phyloP scores from a whole-genome alignment of 306 rosid species.

The Cajanus cajan region DNA sequence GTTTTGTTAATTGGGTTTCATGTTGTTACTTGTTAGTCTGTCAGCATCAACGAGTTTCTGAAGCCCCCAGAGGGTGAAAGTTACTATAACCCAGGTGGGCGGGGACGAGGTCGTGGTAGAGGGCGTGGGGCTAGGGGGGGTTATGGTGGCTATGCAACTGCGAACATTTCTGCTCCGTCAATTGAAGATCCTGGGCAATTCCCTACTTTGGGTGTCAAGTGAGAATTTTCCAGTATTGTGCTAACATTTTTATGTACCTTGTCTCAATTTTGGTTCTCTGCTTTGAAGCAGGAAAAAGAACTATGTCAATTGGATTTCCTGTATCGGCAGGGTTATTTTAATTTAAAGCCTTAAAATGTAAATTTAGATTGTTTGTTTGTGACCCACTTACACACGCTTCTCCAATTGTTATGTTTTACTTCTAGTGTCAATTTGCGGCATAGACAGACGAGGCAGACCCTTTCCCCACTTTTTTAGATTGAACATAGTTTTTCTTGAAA shows the following conservation, averaged over 20 bases:
- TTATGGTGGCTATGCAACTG: slow-evolving; percentile 39
- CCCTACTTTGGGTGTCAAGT: slow-evolving; percentile 71
- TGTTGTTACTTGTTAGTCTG: slow-evolving; percentile 53
- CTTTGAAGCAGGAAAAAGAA: slow-evolving; percentile 41
- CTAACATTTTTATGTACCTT: slow-evolving; percentile 6
- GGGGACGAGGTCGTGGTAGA: slow-evolving; percentile 61
- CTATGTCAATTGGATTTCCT: slow-evolving; percentile 54
- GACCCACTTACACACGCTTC: slow-evolving; percentile 7
- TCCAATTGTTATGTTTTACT: not conserved
- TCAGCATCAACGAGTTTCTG: slow-evolving; percentile 74
- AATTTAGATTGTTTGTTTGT: slow-evolving; percentile 35
- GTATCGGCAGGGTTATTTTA: slow-evolving; percentile 15
- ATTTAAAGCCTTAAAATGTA: slow-evolving; percentile 39
- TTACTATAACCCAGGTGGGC: slow-evolving; percentile 52
- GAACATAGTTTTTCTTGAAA: not conserved
- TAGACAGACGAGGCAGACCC: not conserved
- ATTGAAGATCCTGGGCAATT: slow-evolving; percentile 70
- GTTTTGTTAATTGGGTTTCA: not conserved
- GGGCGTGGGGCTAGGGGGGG: slow-evolving; percentile 69
- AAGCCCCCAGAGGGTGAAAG: slow-evolving; percentile 68
- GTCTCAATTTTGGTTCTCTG: slow-evolving; percentile 41
- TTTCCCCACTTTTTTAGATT: not conserved
- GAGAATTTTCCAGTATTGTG: slow-evolving; percentile 40
- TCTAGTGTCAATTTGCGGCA: slow-evolving; percentile 29
- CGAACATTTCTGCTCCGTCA: slow-evolving; percentile 49